Evolutionary conservation across 495 filamentous ascomycete species (phyloP).

Genomic region (Mycothermus thermophilus): DNA sequence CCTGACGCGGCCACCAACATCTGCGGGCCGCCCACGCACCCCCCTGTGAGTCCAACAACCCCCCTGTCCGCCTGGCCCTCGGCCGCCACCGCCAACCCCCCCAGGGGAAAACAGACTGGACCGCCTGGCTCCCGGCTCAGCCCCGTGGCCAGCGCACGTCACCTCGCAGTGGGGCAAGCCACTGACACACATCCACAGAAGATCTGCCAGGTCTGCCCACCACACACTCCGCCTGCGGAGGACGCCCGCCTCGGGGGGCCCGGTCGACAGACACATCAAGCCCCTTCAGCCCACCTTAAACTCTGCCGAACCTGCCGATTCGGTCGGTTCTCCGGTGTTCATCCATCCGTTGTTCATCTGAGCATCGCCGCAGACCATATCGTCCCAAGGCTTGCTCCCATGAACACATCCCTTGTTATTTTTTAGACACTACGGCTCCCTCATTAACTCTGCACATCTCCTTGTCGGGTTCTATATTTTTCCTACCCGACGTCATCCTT

Average conservation of each 20-base stretch:
- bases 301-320: conserved; percentile 12
- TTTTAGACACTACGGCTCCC: too few species aligned
- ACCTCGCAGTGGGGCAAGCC: conserved; percentile 17
- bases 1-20: conserved; percentile 18
- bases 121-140: conserved; percentile 21
- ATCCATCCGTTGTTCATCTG: conserved; percentile 5
- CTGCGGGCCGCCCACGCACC: conserved; percentile 12
- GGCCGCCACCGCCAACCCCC: too few species aligned
- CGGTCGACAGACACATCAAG: conserved; percentile 11
- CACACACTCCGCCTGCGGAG: conserved; percentile 11
- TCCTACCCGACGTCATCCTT: too few species aligned
- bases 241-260: conserved; percentile 14
- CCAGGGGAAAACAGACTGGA: too few species aligned
- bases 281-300: conserved; percentile 10
- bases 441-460: conserved; percentile 2
- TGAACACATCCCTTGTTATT: conserved; percentile 8
- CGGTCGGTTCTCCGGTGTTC: conserved; percentile 13
- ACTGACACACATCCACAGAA: conserved; percentile 22
- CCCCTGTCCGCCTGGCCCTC: conserved; percentile 22
- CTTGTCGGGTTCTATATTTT: conserved; percentile 2
- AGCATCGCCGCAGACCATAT: conserved; percentile 15
- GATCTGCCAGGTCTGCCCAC: too few species aligned
- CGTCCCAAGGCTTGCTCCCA: conserved; percentile 11
- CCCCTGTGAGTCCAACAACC: conserved; percentile 7
- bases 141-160: conserved; percentile 25